A percentile compares a stretch with the other conserved stretches of the same genome.
These are phyloP conservation scores for Penicillium coffeae DNA, from an alignment of 495 filamentous ascomycete species.

Conservation along the genomic window DNA sequence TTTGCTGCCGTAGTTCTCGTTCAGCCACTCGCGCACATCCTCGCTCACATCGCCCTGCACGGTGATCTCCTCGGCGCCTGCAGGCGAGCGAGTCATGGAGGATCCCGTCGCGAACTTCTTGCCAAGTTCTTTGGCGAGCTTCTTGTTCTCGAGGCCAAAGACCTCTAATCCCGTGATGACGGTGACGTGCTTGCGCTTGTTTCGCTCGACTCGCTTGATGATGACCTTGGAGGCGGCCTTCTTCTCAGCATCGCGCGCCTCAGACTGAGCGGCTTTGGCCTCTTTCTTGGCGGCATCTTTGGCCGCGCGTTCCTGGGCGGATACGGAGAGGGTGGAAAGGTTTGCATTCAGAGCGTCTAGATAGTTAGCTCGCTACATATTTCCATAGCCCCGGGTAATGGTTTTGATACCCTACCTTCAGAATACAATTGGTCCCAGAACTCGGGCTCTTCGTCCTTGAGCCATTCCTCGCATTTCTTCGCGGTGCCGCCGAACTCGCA, in stretches of 20 bases:
- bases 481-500: conserved; percentile 97
- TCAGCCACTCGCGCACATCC: conserved; percentile 85
- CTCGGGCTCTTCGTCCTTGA: conserved; percentile 66
- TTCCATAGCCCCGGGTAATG: neutral
- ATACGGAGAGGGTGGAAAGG: conserved; percentile 77
- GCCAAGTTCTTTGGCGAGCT: conserved; percentile 54
- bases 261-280: conserved; percentile 80
- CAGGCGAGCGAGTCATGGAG: conserved; percentile 83
- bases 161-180: conserved; percentile 84
- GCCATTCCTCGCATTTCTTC: conserved; percentile 97
- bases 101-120: conserved; percentile 77
- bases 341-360: conserved; percentile 83
- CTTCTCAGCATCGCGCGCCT: conserved; percentile 71
- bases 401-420: too few relatives aligned
- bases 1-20: conserved; percentile 73
- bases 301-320: conserved; percentile 84
- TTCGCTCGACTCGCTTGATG: conserved; percentile 95
- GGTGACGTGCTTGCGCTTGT: conserved; percentile 95
- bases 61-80: conserved; percentile 91
- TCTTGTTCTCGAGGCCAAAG: conserved; percentile 90
- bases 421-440: conserved; percentile 3
- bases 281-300: conserved; percentile 95
- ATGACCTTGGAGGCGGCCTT: conserved; percentile 75
- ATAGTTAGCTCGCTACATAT: neutral
- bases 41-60: conserved; percentile 96